Evolutionary conservation across 164 flowering plant genomes (phyloP).

Genomic region (Tetracentron sinense): DNA sequence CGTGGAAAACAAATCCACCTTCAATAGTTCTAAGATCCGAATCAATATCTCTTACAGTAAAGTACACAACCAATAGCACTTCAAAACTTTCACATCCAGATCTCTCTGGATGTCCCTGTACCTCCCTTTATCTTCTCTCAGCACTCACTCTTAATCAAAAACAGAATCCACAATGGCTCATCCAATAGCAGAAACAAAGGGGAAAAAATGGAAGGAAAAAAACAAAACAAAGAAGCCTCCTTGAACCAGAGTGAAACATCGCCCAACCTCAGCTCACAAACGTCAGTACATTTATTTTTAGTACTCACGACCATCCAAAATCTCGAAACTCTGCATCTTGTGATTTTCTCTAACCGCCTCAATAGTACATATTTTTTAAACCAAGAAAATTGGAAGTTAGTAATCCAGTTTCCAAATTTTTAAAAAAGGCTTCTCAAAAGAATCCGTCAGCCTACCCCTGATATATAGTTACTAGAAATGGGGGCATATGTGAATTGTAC

Average conservation of each 20-base stretch:
- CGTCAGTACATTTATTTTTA: constrained; percentile 20
- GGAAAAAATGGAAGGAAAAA: background rate
- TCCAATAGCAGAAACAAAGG: too few species aligned
- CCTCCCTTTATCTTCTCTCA: too few species aligned
- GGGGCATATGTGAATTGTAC: constrained; percentile 1
- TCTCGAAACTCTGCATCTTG: constrained; percentile 10
- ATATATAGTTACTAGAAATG: too few species aligned
- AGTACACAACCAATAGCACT: background rate
- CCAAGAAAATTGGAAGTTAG: background rate
- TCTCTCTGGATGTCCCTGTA: too few species aligned
- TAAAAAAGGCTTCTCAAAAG: constrained; percentile 7
- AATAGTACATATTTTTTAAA: constrained; percentile 3
- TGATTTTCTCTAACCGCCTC: constrained; percentile 9
- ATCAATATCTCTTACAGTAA: background rate
- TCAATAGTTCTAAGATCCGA: background rate
- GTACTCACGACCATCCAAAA: constrained; percentile 8
- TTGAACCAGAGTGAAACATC: constrained; percentile 11
- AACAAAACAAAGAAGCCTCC: constrained; percentile 16
- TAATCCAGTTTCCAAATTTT: constrained; percentile 13
- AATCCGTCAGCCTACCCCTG: constrained; percentile 10
- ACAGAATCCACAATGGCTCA: background rate
- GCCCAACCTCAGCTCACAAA: constrained; percentile 10
- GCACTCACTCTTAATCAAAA: too few species aligned
- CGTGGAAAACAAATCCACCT: background rate
- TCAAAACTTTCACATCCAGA: background rate